phyloP scores from a whole-genome alignment of 352 stramenopile species.

The Pythium dissimile region DNA sequence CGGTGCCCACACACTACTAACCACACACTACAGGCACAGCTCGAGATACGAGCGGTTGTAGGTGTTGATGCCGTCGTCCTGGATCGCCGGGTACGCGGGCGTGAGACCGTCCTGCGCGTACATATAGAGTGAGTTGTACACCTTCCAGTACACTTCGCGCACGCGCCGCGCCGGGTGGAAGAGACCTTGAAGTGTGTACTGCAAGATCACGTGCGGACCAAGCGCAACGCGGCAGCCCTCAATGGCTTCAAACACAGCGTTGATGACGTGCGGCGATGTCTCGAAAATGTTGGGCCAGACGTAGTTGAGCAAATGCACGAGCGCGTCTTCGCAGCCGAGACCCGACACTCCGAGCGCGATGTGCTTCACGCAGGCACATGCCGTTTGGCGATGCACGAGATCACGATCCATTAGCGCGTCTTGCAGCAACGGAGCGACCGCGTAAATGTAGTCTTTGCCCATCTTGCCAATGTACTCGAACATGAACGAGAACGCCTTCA shows the following conservation, averaged over 20 bases:
- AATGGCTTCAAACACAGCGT: constrained; percentile 98
- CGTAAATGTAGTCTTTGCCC: constrained; percentile 99
- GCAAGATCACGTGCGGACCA: constrained; percentile 94
- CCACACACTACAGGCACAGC: constrained; percentile 53
- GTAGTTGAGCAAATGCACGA: constrained; percentile 98
- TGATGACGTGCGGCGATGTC: constrained; percentile 98
- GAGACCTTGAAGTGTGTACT: constrained; percentile 97
- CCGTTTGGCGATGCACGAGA: constrained; percentile 98
- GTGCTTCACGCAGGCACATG: constrained; percentile 97
- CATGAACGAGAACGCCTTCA: constrained; percentile 99
- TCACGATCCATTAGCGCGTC: constrained; percentile 99
- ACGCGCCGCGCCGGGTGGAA: constrained; percentile 98
- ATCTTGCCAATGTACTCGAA: constrained; percentile 99
- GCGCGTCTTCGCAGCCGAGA: constrained; percentile 97
- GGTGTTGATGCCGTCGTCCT: constrained; percentile 94
- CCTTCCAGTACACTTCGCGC: constrained; percentile 99
- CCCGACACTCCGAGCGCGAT: constrained; percentile 95
- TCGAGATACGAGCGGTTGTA: constrained; percentile 96
- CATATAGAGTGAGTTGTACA: constrained; percentile 99
- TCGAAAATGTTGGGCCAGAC: constrained; percentile 99
- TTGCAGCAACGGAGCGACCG: constrained; percentile 96
- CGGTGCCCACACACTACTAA: no score
- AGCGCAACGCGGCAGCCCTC: constrained; percentile 96
- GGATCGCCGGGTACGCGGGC: constrained; percentile 95
- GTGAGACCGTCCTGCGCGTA: constrained; percentile 97